Conservation (phyloP, 2,329 filamentous ascomycete species). For the Huntiella omanensis region DNA sequence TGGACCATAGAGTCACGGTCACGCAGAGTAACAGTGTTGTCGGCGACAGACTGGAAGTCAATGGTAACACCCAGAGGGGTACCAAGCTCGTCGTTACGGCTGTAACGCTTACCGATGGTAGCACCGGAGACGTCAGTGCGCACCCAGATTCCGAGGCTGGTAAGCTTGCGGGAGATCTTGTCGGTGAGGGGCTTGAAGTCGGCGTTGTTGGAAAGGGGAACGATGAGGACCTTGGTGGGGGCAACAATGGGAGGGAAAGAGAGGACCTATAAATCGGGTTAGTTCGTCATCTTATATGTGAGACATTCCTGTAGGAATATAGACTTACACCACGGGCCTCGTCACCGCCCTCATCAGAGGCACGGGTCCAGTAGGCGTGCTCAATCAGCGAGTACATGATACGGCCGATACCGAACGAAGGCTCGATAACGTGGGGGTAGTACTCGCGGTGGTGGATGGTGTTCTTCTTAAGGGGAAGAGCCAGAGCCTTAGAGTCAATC, state of each 20-base stretch:
- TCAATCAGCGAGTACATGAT: slow-evolving; percentile 83
- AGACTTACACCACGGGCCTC: slow-evolving; percentile 68
- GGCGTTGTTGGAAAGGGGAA: slow-evolving; percentile 57
- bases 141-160: slow-evolving; percentile 52
- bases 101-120: slow-evolving; percentile 75
- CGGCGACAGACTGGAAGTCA: slow-evolving; percentile 76
- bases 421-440: slow-evolving; percentile 82
- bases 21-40: slow-evolving; percentile 61
- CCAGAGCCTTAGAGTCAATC: slow-evolving; percentile 59
- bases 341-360: slow-evolving; percentile 46
- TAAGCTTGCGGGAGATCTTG: slow-evolving; percentile 48
- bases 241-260: slow-evolving; percentile 39
- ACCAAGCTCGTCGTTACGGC: slow-evolving; percentile 76
- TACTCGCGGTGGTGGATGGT: slow-evolving; percentile 76
- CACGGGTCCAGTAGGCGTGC: slow-evolving; percentile 85
- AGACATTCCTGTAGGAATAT: neutral
- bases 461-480: slow-evolving; percentile 66
- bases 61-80: slow-evolving; percentile 77
- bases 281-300: neutral
- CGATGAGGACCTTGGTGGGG: slow-evolving; percentile 71
- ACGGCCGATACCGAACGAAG: slow-evolving; percentile 81
- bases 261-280: slow-evolving; percentile 18
- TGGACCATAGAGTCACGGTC: slow-evolving; percentile 73
- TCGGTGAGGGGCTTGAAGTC: slow-evolving; percentile 54
- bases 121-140: slow-evolving; percentile 67